Percentiles rank a stretch among this genome's conserved stretches.
Conservation (phyloP, 108 stramenopile genomes). For the Poteriospumella lacustris region DNA sequence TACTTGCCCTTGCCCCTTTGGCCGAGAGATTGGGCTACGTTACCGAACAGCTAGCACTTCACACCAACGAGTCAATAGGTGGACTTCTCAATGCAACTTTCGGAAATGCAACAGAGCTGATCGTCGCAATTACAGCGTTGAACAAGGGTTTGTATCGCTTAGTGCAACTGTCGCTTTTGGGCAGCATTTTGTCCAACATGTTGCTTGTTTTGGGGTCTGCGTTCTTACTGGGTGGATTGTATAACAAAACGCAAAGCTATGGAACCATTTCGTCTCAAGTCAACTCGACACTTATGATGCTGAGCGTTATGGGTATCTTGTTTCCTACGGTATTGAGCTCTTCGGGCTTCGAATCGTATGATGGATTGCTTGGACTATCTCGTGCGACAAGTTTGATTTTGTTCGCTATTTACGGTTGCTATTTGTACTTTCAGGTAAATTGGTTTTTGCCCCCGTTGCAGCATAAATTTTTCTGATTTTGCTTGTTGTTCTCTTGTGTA, state of each 20-base stretch:
- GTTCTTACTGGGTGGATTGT: slow-evolving; percentile 86
- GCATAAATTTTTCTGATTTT: not conserved
- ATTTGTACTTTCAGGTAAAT: slow-evolving; percentile 73
- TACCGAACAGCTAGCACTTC: slow-evolving; percentile 88
- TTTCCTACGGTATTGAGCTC: not conserved
- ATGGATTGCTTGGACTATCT: slow-evolving; percentile 45
- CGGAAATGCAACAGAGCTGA: slow-evolving; percentile 89
- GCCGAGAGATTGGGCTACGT: slow-evolving; percentile 86
- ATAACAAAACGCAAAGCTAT: slow-evolving; percentile 66
- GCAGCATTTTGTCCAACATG: slow-evolving; percentile 86
- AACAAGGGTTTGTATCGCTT: slow-evolving; percentile 64
- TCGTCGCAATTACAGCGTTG: slow-evolving; percentile 77
- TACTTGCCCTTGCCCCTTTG: slow-evolving; percentile 83
- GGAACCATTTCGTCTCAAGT: not conserved
- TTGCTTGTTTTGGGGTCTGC: slow-evolving; percentile 88
- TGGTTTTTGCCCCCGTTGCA: not conserved
- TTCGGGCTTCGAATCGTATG: too few species aligned
- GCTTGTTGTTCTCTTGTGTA: not conserved
- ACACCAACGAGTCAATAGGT: slow-evolving; percentile 74
- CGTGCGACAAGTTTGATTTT: slow-evolving; percentile 75
- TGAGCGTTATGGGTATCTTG: not conserved
- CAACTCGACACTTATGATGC: not conserved
- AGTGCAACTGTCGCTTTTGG: slow-evolving; percentile 89
- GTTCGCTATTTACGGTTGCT: slow-evolving; percentile 77
- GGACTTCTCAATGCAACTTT: slow-evolving; percentile 88